These are phyloP conservation scores for Pyrenophora teres DNA, from an alignment of 2,329 filamentous ascomycete species.

Conservation along the genomic window DNA sequence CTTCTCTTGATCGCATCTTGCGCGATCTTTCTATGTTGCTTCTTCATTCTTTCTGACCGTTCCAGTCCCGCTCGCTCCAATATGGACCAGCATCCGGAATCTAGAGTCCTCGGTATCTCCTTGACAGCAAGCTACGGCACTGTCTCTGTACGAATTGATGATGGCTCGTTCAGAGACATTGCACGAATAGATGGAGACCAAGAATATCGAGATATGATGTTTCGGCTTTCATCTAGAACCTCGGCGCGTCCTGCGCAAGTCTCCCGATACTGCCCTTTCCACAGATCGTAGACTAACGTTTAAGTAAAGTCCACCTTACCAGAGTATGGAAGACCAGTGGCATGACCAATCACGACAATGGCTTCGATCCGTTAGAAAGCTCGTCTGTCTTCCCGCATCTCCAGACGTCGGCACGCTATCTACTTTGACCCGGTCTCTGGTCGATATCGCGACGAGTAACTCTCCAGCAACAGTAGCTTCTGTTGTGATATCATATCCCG, in stretches of 20 bases:
- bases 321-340: constrained; percentile 11
- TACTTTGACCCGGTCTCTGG: constrained; percentile 1
- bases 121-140: constrained; percentile 8
- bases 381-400: constrained; percentile 8
- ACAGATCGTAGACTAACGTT: neutral
- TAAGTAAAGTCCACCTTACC: constrained; percentile 6
- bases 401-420: constrained; percentile 9
- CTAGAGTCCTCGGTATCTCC: neutral
- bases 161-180: constrained; percentile 10
- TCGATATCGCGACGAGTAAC: neutral
- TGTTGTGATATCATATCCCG: constrained; percentile 10
- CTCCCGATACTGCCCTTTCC: neutral
- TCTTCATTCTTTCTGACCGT: no score
- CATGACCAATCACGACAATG: constrained; percentile 10
- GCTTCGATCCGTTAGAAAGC: constrained; percentile 2
- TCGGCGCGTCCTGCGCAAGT: constrained; percentile 5
- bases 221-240: neutral
- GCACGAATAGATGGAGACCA: constrained; percentile 4
- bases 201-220: constrained; percentile 6
- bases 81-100: no score
- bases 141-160: constrained; percentile 7
- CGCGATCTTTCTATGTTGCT: no score
- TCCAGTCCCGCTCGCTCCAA: no score
- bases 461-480: neutral
- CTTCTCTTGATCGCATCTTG: no score